Evolutionary conservation across 805 yeast species (phyloP), one percentile per base, ranked within the genome.

Genomic region (Candida dendrica): DNA sequence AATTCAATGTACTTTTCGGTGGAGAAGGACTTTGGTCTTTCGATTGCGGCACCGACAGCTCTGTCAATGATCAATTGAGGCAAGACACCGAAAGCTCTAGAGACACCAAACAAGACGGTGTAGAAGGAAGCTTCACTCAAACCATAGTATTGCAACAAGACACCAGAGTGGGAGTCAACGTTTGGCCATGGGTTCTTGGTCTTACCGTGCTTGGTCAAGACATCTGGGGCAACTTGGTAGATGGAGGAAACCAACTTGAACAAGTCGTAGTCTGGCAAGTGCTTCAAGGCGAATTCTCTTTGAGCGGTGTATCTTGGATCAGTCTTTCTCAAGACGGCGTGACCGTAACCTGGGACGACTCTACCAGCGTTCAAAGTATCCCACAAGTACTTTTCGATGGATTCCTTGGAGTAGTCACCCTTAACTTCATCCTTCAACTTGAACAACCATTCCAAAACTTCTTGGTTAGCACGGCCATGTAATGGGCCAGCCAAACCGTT

Each of bases 121-220:
- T 84, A 84, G 81, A 81, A 85, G 36, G 85, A 76, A 56, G 79
- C 79, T 72, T 84, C 88, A 43, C 83, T 81, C 60, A 84, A 69
- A 55, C 95, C 95, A 71, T 84, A 84, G 76, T 85, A 81, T 68
- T 84, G 90, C 66, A 84, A 74, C 55, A 85, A 68, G 48, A 84
- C 88, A 69, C 95, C 95, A 39, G 91, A 83, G 69, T 82, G 88
- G 42, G 93, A 82, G 69, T 84, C 95, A 51, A 84, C 95, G 63
- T 84, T 84, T 68, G 95, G 93, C 89, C 89, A 84, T 69, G 93
- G 93, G 78, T 84, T 84, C 78, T 84, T 84, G 61, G 91, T 84
- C 78, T 85, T 85, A 65, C 91, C 93, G 66, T 84, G 91, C 69
- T 81, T 72, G 55, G 84, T 79, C 55, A 84, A 75, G 40, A 84